phyloP scores from a whole-genome alignment of 2,329 filamentous ascomycete genomes.

The Cladosporium phlei region DNA sequence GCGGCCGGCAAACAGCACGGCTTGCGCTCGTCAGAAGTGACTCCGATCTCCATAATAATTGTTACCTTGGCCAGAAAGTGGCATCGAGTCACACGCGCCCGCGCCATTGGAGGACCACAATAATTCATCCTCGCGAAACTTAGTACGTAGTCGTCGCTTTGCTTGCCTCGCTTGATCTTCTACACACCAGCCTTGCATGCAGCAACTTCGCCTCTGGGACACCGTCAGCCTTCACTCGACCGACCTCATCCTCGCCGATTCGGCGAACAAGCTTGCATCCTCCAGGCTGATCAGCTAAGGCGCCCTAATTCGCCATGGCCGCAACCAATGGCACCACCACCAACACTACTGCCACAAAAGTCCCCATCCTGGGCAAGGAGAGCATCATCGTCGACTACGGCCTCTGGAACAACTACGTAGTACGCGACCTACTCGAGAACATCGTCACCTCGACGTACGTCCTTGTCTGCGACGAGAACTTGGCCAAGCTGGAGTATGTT shows the following conservation, averaged over 20 bases:
- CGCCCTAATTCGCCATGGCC: slow-evolving; percentile 15
- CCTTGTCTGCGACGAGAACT: slow-evolving; percentile 93
- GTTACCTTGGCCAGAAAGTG: too few relatives aligned
- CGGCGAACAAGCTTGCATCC: slow-evolving; percentile 23
- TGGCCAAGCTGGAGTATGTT: slow-evolving; percentile 68
- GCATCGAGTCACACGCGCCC: not conserved
- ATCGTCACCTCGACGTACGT: slow-evolving; percentile 86
- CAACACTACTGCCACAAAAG: slow-evolving; percentile 49
- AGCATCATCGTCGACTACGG: slow-evolving; percentile 89
- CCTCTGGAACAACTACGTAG: slow-evolving; percentile 79
- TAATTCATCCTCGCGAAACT: not conserved
- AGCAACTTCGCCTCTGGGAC: slow-evolving; percentile 30
- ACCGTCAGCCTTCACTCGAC: slow-evolving; percentile 25
- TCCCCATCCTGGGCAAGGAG: slow-evolving; percentile 81
- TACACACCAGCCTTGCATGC: slow-evolving; percentile 21
- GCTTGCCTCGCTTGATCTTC: not conserved
- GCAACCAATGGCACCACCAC: slow-evolving; percentile 21
- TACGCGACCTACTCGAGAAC: slow-evolving; percentile 71
- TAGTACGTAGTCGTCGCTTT: slow-evolving; percentile 3
- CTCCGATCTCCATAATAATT: not conserved
- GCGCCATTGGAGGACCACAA: slow-evolving; percentile 4
- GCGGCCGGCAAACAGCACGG: not conserved
- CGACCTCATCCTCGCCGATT: slow-evolving; percentile 23
- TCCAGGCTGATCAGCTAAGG: slow-evolving; percentile 27
- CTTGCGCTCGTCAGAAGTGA: slow-evolving; percentile 9